phyloP scores from a whole-genome alignment of 352 stramenopile genomes.

The Pythium pectinolyticum region DNA sequence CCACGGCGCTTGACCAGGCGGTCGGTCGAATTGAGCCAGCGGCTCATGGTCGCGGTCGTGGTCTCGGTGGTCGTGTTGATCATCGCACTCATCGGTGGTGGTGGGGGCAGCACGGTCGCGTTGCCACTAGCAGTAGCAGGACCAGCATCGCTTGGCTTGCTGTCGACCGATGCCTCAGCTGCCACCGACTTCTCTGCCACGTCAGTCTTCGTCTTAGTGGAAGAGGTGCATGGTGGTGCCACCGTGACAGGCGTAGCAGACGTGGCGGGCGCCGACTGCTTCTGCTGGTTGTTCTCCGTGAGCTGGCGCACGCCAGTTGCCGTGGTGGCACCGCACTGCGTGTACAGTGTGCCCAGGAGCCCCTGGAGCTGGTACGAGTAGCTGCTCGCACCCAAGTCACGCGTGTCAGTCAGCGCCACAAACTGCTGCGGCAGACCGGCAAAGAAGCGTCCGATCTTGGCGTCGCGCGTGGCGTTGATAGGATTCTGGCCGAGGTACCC shows the following conservation, averaged over 20 bases:
- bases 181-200: background rate
- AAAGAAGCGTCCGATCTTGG: slow-evolving; percentile 15
- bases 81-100: slow-evolving; percentile 3
- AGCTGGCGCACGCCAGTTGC: background rate
- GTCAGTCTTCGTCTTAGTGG: background rate
- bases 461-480: slow-evolving; percentile 10
- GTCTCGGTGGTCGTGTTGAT: slow-evolving; percentile 4
- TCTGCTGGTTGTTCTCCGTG: background rate
- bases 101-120: background rate
- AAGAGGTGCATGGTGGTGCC: background rate
- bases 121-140: background rate
- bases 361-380: slow-evolving; percentile 37
- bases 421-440: slow-evolving; percentile 14
- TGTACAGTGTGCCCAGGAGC: slow-evolving; percentile 21
- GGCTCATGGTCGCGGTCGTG: background rate
- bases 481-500: slow-evolving; percentile 37
- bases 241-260: background rate
- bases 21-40: slow-evolving; percentile 17
- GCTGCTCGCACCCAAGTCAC: slow-evolving; percentile 28
- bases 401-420: slow-evolving; percentile 20
- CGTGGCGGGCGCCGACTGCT: background rate
- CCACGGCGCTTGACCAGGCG: slow-evolving; percentile 9
- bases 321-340: slow-evolving; percentile 8
- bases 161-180: too few relatives aligned
- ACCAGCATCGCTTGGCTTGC: too few relatives aligned